Evolutionary conservation across 2,329 filamentous ascomycete species (phyloP), one percentile per base, ranked within the genome.

Genomic region (Sporothrix euskadiensis): DNA sequence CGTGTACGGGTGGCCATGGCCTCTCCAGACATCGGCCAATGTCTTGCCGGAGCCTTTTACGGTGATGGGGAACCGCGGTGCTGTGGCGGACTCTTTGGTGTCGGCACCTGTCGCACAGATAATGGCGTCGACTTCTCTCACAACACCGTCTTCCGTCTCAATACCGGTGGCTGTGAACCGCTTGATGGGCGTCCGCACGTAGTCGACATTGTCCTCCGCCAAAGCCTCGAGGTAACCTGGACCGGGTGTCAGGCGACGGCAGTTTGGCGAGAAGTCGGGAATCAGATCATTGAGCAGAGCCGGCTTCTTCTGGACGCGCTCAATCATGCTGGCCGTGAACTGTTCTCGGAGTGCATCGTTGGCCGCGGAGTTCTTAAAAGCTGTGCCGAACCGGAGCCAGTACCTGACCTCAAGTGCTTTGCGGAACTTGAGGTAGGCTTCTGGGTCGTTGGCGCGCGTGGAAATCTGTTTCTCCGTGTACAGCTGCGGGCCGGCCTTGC

Each of bases 51-150:
- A 16, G 1, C 85, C 80, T 1, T 88, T 86, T 32, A 52, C 66
- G 3, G 83, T 82, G 75, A 93, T 87, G 0, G 88, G 83, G 75
- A 92, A 92, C 0, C 85, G 85, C 0, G 89, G 89, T 0, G 86
- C 82, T 80, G 30, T 32, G 7, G 26, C 65, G 19, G 47, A 35
- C 30, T 87, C 83, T 75, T 88, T 85, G 12, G 85, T 84, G 76
- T 91, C 90, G 9, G 89, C 89, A 0, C 91, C 91, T 0, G 91
- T 93, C 1, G 90, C 88, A 77, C 90, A 92, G 76, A 93, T 88
- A 5, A 92, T 82, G 16, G 88, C 88, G 74, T 92, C 90, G 0
- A 91, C 88, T 19, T 88, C 83, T 3, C 88, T 82, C 41, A 86
- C 82, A 0, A 78, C 78, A 1, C 89, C 89, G 75, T 92, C 89